Conservation (phyloP, 257 asterid species). For the Capsicum chinense region DNA sequence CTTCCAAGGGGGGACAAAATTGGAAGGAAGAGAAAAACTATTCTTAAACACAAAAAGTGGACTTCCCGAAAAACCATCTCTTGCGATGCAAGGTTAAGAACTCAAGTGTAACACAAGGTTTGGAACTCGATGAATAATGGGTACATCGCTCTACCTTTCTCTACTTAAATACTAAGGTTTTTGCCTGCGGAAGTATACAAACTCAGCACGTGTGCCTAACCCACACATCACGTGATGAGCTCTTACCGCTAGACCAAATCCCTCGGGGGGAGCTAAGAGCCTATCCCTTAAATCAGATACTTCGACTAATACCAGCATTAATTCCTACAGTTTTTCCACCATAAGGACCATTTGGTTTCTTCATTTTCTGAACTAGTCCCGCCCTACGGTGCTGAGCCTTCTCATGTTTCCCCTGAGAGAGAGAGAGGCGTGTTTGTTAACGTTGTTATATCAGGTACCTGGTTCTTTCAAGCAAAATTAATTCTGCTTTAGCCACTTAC, state of each 20-base stretch:
- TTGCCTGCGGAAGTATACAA: background rate
- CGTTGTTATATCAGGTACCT: background rate
- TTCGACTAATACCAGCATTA: conserved; percentile 62
- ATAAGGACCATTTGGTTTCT: conserved; percentile 63
- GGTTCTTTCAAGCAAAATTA: background rate
- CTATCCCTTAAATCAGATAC: conserved; percentile 65
- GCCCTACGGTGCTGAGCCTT: conserved; percentile 57
- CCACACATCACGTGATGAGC: background rate
- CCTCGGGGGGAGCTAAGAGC: background rate
- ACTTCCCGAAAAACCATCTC: too few relatives aligned
- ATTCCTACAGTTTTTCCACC: conserved; percentile 93
- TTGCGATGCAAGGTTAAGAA: too few relatives aligned
- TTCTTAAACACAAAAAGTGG: too few relatives aligned
- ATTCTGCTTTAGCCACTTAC: conserved; percentile 43
- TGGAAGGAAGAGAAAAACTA: too few relatives aligned
- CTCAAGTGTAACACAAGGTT: background rate
- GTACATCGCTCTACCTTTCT: background rate
- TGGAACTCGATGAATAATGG: background rate
- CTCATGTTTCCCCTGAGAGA: conserved; percentile 67
- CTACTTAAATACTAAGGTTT: background rate
- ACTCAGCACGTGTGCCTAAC: background rate
- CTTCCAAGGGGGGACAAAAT: too few relatives aligned
- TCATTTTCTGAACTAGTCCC: conserved; percentile 72
- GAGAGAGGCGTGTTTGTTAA: background rate
- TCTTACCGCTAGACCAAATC: background rate